phyloP scores from a whole-genome alignment of 2,329 filamentous ascomycete species.

The Sporothrix pseudoabietina region DNA sequence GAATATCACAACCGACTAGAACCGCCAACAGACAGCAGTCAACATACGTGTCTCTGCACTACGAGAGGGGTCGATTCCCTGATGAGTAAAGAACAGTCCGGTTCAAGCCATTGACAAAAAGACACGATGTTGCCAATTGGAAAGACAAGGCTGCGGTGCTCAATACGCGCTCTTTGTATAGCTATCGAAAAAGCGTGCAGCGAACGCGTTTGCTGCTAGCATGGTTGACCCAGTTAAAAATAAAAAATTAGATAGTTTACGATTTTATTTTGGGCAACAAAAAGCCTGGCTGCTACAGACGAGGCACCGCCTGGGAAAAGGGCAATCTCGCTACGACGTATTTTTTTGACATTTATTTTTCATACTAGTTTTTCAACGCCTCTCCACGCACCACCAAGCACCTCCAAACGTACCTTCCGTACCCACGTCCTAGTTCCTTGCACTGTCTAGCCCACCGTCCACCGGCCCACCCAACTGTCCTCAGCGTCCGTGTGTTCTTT shows the following conservation, averaged over 20 bases:
- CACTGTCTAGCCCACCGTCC: conserved; percentile 22
- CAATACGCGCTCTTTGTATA: background rate
- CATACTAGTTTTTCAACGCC: conserved; percentile 33
- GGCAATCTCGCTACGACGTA: conserved; percentile 30
- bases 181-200: background rate
- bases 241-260: conserved; percentile 1
- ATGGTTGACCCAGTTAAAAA: conserved; percentile 20
- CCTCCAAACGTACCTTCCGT: conserved; percentile 25
- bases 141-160: conserved; percentile 7
- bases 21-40: background rate
- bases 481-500: conserved; percentile 27
- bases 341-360: conserved; percentile 32
- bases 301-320: conserved; percentile 23
- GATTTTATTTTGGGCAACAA: conserved; percentile 7
- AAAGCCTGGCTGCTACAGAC: background rate
- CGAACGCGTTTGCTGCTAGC: background rate
- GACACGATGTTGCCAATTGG: background rate
- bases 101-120: background rate
- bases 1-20: background rate
- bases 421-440: conserved; percentile 10
- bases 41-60: conserved; percentile 3
- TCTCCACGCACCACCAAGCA: conserved; percentile 30
- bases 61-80: background rate
- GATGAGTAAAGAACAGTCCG: background rate
- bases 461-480: conserved; percentile 19